Conservation (phyloP, 108 stramenopile species). For the Stephanodiscus triporus region DNA sequence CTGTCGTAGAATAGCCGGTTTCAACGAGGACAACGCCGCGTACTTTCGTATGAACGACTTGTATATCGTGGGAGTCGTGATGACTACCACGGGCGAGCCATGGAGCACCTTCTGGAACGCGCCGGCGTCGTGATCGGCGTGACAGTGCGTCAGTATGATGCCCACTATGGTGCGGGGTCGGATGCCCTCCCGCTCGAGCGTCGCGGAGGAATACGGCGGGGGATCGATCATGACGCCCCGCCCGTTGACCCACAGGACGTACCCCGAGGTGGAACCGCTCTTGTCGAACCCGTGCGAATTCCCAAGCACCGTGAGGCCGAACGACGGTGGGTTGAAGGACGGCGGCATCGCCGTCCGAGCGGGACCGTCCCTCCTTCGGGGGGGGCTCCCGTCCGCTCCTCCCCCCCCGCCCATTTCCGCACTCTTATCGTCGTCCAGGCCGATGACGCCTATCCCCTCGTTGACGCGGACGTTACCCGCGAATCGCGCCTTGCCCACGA, state of each 20-base stretch:
- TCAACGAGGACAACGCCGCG: slow-evolving; percentile 87
- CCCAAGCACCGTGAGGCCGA: slow-evolving; percentile 92
- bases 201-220: slow-evolving; percentile 90
- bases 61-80: slow-evolving; percentile 94
- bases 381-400: background rate
- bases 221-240: slow-evolving; percentile 96
- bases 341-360: slow-evolving; percentile 41
- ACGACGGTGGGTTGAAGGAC: slow-evolving; percentile 89
- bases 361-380: too few relatives aligned
- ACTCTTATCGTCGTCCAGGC: slow-evolving; percentile 53
- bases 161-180: slow-evolving; percentile 88
- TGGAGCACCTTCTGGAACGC: slow-evolving; percentile 94
- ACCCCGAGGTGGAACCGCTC: slow-evolving; percentile 91
- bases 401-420: slow-evolving; percentile 4
- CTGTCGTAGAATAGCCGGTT: slow-evolving; percentile 75
- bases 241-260: slow-evolving; percentile 95
- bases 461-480: slow-evolving; percentile 72
- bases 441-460: slow-evolving; percentile 73
- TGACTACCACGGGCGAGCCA: slow-evolving; percentile 86
- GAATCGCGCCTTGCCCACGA: slow-evolving; percentile 74
- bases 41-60: slow-evolving; percentile 96
- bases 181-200: slow-evolving; percentile 86
- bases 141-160: slow-evolving; percentile 93
- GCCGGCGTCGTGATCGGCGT: slow-evolving; percentile 96
- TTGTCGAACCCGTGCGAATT: slow-evolving; percentile 95